Evolutionary conservation across 768 basidiomycete species (phyloP).

Genomic region (Pleurotus cornucopiae): DNA sequence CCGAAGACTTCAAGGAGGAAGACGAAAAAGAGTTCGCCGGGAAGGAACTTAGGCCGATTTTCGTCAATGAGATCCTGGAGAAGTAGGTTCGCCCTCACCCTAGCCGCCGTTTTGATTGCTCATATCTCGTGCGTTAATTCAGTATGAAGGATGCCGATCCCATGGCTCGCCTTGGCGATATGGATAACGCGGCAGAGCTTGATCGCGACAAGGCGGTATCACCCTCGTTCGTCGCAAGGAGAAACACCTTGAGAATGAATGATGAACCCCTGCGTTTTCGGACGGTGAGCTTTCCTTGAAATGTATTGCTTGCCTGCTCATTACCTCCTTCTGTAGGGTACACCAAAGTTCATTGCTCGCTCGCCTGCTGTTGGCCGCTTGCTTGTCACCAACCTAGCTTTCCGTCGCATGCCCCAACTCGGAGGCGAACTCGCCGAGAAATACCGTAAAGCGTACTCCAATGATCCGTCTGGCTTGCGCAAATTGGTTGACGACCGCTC

Average conservation of each 20-base stretch:
- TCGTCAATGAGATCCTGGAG: neutral
- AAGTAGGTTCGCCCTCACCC: neutral
- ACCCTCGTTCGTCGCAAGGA: neutral
- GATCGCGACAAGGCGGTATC: too few species aligned
- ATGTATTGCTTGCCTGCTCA: too few species aligned
- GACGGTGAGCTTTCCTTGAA: neutral
- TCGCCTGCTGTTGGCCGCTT: conserved; percentile 2
- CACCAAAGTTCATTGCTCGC: neutral
- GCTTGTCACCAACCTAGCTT: neutral
- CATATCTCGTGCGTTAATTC: neutral
- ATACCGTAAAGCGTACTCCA: neutral
- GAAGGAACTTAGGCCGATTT: neutral
- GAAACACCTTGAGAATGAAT: neutral
- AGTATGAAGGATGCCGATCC: too few species aligned
- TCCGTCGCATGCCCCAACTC: neutral
- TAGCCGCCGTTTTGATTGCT: neutral
- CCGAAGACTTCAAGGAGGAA: neutral
- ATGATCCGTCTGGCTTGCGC: too few species aligned
- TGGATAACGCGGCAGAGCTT: too few species aligned
- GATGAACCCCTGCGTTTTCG: neutral
- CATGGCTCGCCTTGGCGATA: too few species aligned
- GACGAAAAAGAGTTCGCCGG: neutral
- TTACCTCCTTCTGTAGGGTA: neutral
- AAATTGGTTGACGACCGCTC: too few species aligned
- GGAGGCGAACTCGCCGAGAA: neutral